Percentiles rank a stretch among this genome's conserved stretches.
Conservation (phyloP, 805 yeast species). For the Wickerhamomyces canadensis region DNA sequence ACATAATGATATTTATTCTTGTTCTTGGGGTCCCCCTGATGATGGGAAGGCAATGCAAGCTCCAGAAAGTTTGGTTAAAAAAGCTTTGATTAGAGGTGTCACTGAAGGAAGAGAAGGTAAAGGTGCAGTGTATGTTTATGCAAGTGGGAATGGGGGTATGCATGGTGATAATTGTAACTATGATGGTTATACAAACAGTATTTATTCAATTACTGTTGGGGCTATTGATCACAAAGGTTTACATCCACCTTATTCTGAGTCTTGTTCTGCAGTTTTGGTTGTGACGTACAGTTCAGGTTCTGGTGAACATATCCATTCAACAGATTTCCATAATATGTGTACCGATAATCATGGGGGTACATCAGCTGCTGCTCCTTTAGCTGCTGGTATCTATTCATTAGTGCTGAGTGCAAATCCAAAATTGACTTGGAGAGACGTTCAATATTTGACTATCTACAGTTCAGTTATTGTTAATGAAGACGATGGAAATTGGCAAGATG, state of each 20-base stretch:
- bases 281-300: constrained; percentile 92
- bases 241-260: constrained; percentile 87
- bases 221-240: constrained; percentile 84
- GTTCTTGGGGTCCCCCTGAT: constrained; percentile 98
- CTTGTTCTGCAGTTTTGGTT: constrained; percentile 91
- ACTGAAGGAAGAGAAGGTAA: constrained; percentile 73
- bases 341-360: constrained; percentile 87
- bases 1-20: constrained; percentile 87
- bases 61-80: constrained; percentile 72
- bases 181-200: constrained; percentile 96
- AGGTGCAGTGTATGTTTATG: constrained; percentile 91
- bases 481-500: constrained; percentile 71
- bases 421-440: constrained; percentile 94
- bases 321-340: constrained; percentile 70
- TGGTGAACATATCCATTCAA: constrained; percentile 83
- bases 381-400: constrained; percentile 90
- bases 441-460: constrained; percentile 69
- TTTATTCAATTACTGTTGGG: constrained; percentile 90
- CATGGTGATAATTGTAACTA: constrained; percentile 88
- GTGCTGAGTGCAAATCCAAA: constrained; percentile 80
- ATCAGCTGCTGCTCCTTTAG: constrained; percentile 97
- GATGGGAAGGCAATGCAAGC: constrained; percentile 83
- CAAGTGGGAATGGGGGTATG: constrained; percentile 89
- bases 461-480: constrained; percentile 61
- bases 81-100: constrained; percentile 81